These are phyloP conservation scores for Vanrija humicola DNA, from an alignment of 1,284 basidiomycete genomes.

Conservation along the genomic window DNA sequence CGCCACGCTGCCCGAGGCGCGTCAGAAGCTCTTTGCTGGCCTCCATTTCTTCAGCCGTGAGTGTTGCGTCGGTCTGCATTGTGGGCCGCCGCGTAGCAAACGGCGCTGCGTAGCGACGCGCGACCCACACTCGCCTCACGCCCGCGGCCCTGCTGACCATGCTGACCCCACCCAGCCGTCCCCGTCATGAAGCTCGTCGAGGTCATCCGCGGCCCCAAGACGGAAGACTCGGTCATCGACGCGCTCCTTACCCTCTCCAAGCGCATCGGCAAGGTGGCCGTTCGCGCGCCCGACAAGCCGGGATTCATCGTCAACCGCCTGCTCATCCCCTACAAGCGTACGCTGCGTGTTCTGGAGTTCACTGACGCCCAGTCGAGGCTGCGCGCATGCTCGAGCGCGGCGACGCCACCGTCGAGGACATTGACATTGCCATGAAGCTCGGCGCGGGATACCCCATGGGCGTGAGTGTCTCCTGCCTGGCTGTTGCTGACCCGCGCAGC, in stretches of 20 bases:
- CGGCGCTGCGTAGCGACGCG: no score
- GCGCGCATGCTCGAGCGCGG: constrained; percentile 58
- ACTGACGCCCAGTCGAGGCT: constrained; percentile 50
- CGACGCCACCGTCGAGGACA: constrained; percentile 56
- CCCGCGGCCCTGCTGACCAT: no score
- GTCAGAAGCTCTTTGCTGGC: constrained; percentile 52
- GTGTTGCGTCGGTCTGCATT: background rate
- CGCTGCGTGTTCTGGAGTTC: constrained; percentile 2
- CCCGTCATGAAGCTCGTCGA: constrained; percentile 59
- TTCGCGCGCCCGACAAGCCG: constrained; percentile 56
- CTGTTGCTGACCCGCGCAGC: constrained; percentile 36
- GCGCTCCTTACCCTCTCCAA: constrained; percentile 53
- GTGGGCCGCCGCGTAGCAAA: no score
- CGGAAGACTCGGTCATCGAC: constrained; percentile 50
- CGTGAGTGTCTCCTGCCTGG: background rate
- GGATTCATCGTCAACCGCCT: constrained; percentile 57
- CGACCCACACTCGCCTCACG: no score
- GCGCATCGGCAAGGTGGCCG: constrained; percentile 55
- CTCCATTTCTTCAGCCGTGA: constrained; percentile 56
- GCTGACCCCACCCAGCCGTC: constrained; percentile 24
- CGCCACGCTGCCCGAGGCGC: constrained; percentile 31
- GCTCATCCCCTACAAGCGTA: constrained; percentile 54
- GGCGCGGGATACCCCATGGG: constrained; percentile 54
- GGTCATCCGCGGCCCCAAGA: constrained; percentile 53
- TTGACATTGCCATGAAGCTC: constrained; percentile 59